These are phyloP conservation scores for Petrea volubilis DNA, from an alignment of 257 asterid species.

Conservation along the genomic window DNA sequence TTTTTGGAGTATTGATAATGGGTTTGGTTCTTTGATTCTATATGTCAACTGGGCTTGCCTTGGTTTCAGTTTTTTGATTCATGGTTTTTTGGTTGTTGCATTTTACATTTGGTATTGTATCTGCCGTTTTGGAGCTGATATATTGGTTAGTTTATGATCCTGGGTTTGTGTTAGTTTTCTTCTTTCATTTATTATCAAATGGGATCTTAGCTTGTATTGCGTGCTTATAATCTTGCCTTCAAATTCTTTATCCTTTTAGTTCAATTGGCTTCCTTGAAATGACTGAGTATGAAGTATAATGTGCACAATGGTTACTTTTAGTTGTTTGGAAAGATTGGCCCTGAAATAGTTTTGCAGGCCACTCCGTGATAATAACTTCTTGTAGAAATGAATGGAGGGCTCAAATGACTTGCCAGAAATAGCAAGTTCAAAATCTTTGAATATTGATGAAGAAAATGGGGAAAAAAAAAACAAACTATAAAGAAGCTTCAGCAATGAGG, in stretches of 20 bases:
- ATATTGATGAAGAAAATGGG: slow-evolving; percentile 9
- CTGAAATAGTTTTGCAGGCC: background rate
- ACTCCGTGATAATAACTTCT: background rate
- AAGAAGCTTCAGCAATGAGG: slow-evolving; percentile 6
- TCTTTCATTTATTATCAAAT: background rate
- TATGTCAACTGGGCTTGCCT: slow-evolving; percentile 12
- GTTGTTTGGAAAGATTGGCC: background rate
- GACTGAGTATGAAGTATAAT: background rate
- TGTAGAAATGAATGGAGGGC: background rate
- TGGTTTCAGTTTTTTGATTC: background rate
- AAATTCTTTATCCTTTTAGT: background rate
- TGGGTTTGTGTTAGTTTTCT: background rate
- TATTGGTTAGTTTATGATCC: slow-evolving; percentile 6
- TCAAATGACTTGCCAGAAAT: background rate
- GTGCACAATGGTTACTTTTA: background rate
- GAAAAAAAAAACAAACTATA: background rate
- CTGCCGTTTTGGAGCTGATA: slow-evolving; percentile 8
- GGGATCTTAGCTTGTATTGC: slow-evolving; percentile 13
- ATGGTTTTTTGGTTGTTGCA: slow-evolving; percentile 2
- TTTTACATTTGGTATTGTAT: background rate
- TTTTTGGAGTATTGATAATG: slow-evolving; percentile 19
- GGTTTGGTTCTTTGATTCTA: slow-evolving; percentile 17
- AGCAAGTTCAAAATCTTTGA: background rate
- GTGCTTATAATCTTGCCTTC: slow-evolving; percentile 1
- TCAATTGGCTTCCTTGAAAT: slow-evolving; percentile 3